Evolutionary conservation across 2,329 filamentous ascomycete genomes (phyloP), one percentile per base, ranked within the genome.

Genomic region (Neonectria sp.): DNA sequence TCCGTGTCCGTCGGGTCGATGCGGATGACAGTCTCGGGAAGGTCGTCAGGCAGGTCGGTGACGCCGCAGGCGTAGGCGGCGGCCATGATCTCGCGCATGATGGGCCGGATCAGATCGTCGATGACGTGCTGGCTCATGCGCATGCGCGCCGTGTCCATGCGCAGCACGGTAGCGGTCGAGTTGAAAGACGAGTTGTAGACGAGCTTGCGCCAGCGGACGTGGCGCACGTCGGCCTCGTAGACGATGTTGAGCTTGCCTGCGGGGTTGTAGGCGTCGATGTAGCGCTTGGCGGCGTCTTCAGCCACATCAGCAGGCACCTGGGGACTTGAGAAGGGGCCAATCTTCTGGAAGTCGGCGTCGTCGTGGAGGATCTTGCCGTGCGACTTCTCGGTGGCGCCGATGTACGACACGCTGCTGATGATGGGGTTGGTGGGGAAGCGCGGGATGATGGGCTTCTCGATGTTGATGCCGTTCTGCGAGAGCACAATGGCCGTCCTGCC

Each of bases 401-500:
- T 88, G 57, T 86, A 79, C 3, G 82, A 84, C 9, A 90, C 82
- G 4, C 87, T 86, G 3, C 84, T 87, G 2, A 91, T 79, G 7
- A 90, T 72, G 0, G 84, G 75, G 66, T 88, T 90, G 3, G 74
- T 65, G 0, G 88, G 88, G 71, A 89, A 90, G 1, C 78, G 76
- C 1, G 73, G 63, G 21, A 87, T 73, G 24, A 91, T 73, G 0
- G 88, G 87, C 48, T 82, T 84, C 69, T 91, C 88, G 68, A 91
- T 91, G 71, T 90, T 89, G n/a, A 91, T 78, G 0, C 89, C 89
- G 72, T 91, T 91, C 68, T 91, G 89, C 6, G 89, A 79, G 7
- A 91, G 82, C 0, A 90, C 81, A 51, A 91, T 86, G 31, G 82
- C 82, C 0, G 88, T 90, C 27, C 84, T 79, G 2, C 80, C 81